Base-by-base conservation (phyloP, 2,329 filamentous ascomycete genomes). In the Monilinia polystroma region DNA sequence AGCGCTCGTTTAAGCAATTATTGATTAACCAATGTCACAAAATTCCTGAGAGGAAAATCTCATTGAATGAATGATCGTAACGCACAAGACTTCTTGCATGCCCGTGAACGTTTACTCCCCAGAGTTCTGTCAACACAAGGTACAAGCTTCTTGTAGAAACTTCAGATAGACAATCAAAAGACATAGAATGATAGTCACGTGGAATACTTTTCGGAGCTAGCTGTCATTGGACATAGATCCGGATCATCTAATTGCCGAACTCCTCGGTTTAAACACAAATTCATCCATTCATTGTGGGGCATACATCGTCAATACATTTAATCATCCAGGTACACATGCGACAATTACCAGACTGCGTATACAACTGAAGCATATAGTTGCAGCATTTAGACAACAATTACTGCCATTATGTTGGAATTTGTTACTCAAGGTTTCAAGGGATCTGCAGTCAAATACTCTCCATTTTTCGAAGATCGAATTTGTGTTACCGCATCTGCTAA, bases 371-470 rank as follows among this genome's bases (percentile, higher is more conserved):
- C 47, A 38, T 35, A 41, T 14, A 35, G n/a, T 14, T 16, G 26
- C 29, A 16, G 32, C n/a, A 41, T 20, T 51, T 51, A 14, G 45
- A 18, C 35, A 14, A 62, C 45, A 11, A 18, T 35, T 1, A 45
- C 14, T 12, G 29, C 23, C 41, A 55, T 16, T 18, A 97, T 98
- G 93, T 89, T 98, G 74, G 93, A 97, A 80, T 98, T 91, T 81
- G 90, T 91, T 71, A 98, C 95, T 29, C 85, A 92, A 77, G 95
- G 95, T 75, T 98, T 87, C 84, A 97, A 98, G 79, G 93, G 93
- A 75, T 97, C 96, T 80, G 92, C 91, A 73, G 93, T 97, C 79
- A 97, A 97, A 80, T 99, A 98, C 83, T 98, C 94, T 66, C 95
- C 95, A 8, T 99, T 97, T 82, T 96, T 96, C 81, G 95, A 98